Percentiles rank a stretch among this genome's conserved stretches.
These are phyloP conservation scores for Gaertneriomyces semiglobifer DNA, from an alignment of 192 early-diverging fungal genomes.

Conservation along the genomic window DNA sequence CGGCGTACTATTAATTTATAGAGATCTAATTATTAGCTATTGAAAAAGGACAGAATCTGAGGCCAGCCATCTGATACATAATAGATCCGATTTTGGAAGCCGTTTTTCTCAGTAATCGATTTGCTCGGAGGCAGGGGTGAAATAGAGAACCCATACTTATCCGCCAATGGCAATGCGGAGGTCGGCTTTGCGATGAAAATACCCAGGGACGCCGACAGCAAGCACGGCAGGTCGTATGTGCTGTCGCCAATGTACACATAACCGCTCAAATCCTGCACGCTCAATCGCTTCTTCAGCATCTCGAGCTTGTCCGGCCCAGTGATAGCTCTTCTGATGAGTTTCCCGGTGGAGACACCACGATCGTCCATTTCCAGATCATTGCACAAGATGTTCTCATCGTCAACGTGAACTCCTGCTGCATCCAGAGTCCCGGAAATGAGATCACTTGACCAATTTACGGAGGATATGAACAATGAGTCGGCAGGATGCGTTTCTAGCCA, in stretches of 20 bases:
- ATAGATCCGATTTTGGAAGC: too few relatives aligned
- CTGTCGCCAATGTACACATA: constrained; percentile 11
- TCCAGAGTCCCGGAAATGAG: neutral
- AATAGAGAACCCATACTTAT: too few relatives aligned
- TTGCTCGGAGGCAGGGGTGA: too few relatives aligned
- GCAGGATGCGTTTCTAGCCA: neutral
- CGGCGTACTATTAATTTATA: too few relatives aligned
- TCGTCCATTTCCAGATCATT: neutral
- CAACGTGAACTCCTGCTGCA: neutral
- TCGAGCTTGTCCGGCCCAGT: constrained; percentile 1
- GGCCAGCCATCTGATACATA: too few relatives aligned
- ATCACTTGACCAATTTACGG: constrained; percentile 8
- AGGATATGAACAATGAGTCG: neutral
- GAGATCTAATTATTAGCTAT: too few relatives aligned
- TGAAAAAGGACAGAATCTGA: too few relatives aligned
- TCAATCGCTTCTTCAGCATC: neutral
- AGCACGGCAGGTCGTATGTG: too few relatives aligned
- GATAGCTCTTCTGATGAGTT: neutral
- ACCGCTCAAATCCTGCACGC: neutral
- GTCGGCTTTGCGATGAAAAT: too few relatives aligned
- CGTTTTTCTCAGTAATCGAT: too few relatives aligned
- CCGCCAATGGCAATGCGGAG: too few relatives aligned
- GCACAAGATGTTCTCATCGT: neutral
- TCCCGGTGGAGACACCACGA: neutral
- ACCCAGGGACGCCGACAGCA: too few relatives aligned